Evolutionary conservation across 805 yeast genomes (phyloP).

Genomic region (Saccharomycopsis sp.): DNA sequence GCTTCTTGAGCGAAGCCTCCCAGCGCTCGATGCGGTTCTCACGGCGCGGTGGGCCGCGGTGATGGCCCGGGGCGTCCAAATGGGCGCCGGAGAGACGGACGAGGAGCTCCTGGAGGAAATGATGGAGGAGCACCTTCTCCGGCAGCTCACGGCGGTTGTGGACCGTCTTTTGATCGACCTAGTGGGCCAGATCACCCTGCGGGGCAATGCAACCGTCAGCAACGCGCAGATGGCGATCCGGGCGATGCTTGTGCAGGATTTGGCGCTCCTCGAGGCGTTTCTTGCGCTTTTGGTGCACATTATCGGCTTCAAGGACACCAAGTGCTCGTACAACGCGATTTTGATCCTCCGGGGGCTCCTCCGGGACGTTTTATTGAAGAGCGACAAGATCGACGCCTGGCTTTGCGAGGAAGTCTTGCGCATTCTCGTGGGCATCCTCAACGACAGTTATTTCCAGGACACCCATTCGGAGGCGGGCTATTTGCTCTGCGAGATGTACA

Average conservation of each 20-base stretch:
- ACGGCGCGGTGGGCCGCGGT: conserved; percentile 71
- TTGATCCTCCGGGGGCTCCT: conserved; percentile 70
- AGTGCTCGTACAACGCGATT: conserved; percentile 88
- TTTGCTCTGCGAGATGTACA: conserved; percentile 72
- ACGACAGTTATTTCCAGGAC: conserved; percentile 73
- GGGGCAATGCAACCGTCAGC: conserved; percentile 33
- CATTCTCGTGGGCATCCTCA: conserved; percentile 51
- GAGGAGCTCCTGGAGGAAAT: conserved; percentile 91
- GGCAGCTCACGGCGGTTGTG: conserved; percentile 90
- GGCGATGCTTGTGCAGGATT: conserved; percentile 55
- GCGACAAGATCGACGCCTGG: conserved; percentile 69
- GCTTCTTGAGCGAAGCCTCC: conserved; percentile 70
- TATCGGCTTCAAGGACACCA: conserved; percentile 77
- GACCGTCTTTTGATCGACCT: conserved; percentile 82
- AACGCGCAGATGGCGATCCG: conserved; percentile 63
- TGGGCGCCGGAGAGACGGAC: conserved; percentile 49
- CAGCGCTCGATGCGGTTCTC: conserved; percentile 66
- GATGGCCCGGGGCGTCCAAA: conserved; percentile 34
- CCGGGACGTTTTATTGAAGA: conserved; percentile 58
- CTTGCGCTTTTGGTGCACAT: conserved; percentile 68
- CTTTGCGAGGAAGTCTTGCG: conserved; percentile 42
- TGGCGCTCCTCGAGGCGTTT: conserved; percentile 69
- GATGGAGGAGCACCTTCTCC: conserved; percentile 92
- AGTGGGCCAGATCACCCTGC: conserved; percentile 67
- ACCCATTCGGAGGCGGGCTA: conserved; percentile 91